Conservation (phyloP, 2,329 filamentous ascomycete genomes). For the Botrytis fragariae region DNA sequence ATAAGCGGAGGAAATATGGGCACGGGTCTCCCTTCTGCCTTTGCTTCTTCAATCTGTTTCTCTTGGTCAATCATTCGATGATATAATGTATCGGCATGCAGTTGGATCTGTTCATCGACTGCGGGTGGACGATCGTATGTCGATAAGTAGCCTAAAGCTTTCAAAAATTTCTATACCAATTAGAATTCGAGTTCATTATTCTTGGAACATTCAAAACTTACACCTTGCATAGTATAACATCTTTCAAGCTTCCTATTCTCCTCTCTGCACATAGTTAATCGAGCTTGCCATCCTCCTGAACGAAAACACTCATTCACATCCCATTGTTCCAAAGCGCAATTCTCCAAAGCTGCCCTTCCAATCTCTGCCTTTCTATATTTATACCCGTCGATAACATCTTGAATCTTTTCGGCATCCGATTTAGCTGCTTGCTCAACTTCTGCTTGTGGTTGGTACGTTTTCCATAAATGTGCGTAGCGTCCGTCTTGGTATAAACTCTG, state of each 20-base stretch:
- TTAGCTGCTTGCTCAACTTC: slow-evolving; percentile 68
- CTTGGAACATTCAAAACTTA: slow-evolving; percentile 42
- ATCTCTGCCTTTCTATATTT: slow-evolving; percentile 79
- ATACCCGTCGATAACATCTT: slow-evolving; percentile 77
- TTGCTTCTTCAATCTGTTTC: slow-evolving; percentile 66
- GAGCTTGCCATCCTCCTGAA: slow-evolving; percentile 63
- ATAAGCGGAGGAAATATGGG: slow-evolving; percentile 61
- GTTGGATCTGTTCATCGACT: slow-evolving; percentile 84
- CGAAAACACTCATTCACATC: slow-evolving; percentile 81
- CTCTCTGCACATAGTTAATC: slow-evolving; percentile 75
- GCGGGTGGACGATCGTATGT: slow-evolving; percentile 61
- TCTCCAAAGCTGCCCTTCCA: slow-evolving; percentile 81
- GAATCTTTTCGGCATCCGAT: slow-evolving; percentile 75
- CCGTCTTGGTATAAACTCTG: slow-evolving; percentile 65
- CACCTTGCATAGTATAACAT: slow-evolving; percentile 86
- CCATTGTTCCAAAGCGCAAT: slow-evolving; percentile 85
- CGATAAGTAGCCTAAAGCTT: slow-evolving; percentile 82
- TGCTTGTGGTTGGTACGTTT: slow-evolving; percentile 74
- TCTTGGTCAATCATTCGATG: slow-evolving; percentile 85
- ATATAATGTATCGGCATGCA: slow-evolving; percentile 91
- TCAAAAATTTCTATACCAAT: slow-evolving; percentile 69
- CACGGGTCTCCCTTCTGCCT: slow-evolving; percentile 55
- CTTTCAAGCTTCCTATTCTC: slow-evolving; percentile 77
- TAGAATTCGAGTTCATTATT: slow-evolving; percentile 1
- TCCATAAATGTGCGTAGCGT: slow-evolving; percentile 86